A percentile compares a stretch with the other conserved stretches of the same genome.
Evolutionary conservation across 2,329 filamentous ascomycete species (phyloP).

Genomic region (Colletotrichum sp.): DNA sequence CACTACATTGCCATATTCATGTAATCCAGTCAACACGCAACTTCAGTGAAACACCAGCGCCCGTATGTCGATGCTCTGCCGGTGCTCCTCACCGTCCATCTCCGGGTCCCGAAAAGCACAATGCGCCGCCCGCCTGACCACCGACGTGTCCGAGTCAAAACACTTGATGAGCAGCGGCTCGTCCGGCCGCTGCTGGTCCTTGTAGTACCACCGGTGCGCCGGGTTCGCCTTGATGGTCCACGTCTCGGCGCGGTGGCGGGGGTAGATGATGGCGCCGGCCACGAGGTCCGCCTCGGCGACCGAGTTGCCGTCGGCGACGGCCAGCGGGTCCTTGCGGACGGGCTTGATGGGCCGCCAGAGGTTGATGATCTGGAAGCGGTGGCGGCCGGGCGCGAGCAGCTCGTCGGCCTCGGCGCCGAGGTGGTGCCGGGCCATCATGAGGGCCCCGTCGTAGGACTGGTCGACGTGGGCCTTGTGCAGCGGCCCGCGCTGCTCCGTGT

Average conservation of each 20-base stretch:
- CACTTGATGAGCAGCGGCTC: slow-evolving; percentile 68
- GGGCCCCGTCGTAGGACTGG: slow-evolving; percentile 34
- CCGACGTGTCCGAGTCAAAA: slow-evolving; percentile 59
- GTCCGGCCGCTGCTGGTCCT: slow-evolving; percentile 53
- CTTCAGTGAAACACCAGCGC: slow-evolving; percentile 72
- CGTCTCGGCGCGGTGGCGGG: slow-evolving; percentile 35
- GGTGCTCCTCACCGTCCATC: slow-evolving; percentile 71
- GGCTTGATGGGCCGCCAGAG: slow-evolving; percentile 54
- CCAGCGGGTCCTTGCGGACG: slow-evolving; percentile 47
- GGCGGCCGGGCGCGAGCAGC: background rate
- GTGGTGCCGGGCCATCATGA: slow-evolving; percentile 23
- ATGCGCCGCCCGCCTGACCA: slow-evolving; percentile 69
- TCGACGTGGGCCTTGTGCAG: slow-evolving; percentile 55
- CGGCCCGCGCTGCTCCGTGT: slow-evolving; percentile 59
- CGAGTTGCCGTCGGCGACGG: slow-evolving; percentile 41
- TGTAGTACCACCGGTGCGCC: slow-evolving; percentile 58
- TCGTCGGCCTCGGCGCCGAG: slow-evolving; percentile 19
- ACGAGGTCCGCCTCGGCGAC: slow-evolving; percentile 44
- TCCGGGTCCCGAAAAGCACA: slow-evolving; percentile 78
- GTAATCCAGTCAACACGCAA: background rate
- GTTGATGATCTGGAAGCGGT: slow-evolving; percentile 28
- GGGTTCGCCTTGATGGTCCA: slow-evolving; percentile 39
- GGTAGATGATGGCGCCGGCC: slow-evolving; percentile 39
- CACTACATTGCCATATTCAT: background rate
- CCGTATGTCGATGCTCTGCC: slow-evolving; percentile 91